Base-by-base conservation (phyloP, 805 yeast genomes). In the Suhomyces pyralidae region DNA sequence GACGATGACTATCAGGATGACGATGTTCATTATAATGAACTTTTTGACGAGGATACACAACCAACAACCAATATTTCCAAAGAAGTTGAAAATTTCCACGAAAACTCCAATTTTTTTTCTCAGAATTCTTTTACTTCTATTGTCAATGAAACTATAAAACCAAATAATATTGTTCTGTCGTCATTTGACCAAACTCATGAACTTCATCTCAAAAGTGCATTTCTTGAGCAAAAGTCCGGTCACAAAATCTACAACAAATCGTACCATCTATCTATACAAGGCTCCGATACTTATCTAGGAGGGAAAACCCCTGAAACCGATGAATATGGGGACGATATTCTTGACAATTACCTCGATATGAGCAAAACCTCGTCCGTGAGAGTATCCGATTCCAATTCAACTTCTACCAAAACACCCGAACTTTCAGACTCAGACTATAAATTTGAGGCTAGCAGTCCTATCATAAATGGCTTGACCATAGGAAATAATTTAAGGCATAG, bases 401-500 rank as follows among this genome's bases (percentile, higher is more conserved):
- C 50, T 12, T 32, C 46, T 15, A 40, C 17, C 17, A 45, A 40
- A 20, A 49, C 52, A 4, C 55, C 52, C 14, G 55, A 52, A 12
- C 46, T 51, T 15, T 28, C 38, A 45, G 22, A 17, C 30, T 40
- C 46, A 7, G 63, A 60, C 32, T 52, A 56, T 17, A 61, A 63
- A 7, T 64, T 53, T 54, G 74, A 69, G 43, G 46, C 66, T 8
- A 57, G 57, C 46, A 66, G 71, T 17, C 76, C 76, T 2, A 47
- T 70, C 7, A 65, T 71, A 12, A 70, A 67, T 51, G 76, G 76
- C 0, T 55, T 71, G 24, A 70, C 71, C 0, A 51, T 70, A 8
- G 74, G 74, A 2, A 56, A 59, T 17, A 67, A 62, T 52, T 48
- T 62, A 34, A 47, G 63, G 14, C 67, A 66, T 49, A 48, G 69